Base-by-base conservation (phyloP, 1,284 basidiomycete genomes). In the Marasmius tenuissimus region DNA sequence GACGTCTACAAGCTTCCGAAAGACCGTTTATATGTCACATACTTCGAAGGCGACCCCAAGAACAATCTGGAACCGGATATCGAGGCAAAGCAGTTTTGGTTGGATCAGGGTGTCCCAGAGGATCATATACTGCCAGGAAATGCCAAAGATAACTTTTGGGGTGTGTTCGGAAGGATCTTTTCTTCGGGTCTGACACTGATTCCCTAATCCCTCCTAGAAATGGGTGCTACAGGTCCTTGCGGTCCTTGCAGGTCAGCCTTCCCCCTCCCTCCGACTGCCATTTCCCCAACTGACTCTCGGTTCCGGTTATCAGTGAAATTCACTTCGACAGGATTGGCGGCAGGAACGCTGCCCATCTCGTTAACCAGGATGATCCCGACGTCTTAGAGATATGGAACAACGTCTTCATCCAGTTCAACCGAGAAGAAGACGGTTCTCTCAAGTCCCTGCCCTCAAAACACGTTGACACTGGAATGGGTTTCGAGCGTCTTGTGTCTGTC, bases 371-470 rank as follows among this genome's bases (percentile, higher is more conserved):
- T 74, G 96, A 99, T 72, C 94, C 97, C 4, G 88, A 96, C 68
- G 97, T 99, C 5, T 85, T 99, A 63, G 97, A 99, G 77, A 96
- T 99, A 70, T 99, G 97, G 97, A 99, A 99, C 82, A 97, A 97
- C 75, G 97, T 99, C 61, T 99, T 98, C 76, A 98, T 99, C 72
- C 96, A 98, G 71, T 99, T 93, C 82, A 99, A 99, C 76, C 92
- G 97, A 47, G 97, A 98, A 76, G 85, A 89, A 47, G 92, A 96
- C 64, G 92, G 93, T 58, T 87, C 88, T 16, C 84, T 99, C 16
- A 88, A 87, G 62, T 67, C 87, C 1, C 85, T 99, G 18, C 97
- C 97, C 27, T 88, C 92, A 53, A 95, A 96, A 77, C 97, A 99
- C 72, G 92, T 99, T 66, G 97, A 99, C 75, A 99, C 97, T 12